Base-by-base conservation (phyloP, 2,329 filamentous ascomycete species). In the Diaporthe australafricana region DNA sequence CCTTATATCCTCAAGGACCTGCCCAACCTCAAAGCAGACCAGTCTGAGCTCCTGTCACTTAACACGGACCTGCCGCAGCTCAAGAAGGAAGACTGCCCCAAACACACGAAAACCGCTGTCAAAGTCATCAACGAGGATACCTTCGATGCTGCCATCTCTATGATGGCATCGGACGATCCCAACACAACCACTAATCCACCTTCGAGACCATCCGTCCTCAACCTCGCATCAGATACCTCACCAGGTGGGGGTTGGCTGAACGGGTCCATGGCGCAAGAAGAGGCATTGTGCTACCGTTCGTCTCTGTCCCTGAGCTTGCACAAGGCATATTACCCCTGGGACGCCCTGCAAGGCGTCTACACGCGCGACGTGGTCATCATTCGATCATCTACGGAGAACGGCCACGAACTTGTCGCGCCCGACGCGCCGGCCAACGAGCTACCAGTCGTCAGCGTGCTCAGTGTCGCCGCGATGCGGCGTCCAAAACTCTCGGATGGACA, bases 221-320 rank as follows among this genome's bases (percentile, higher is more conserved):
- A 93, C 76, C 89, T 93, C 82, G 91, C 91, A 20, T 92, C 89
- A 65, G 84, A 88, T 57, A 75, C 79, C 4, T 79, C 77, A 17
- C 85, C 88, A 0, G 92, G 91, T n/a, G 91, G 92, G 25, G 90
- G 90, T 22, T 93, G 90, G 86, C 78, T 86, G 5, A 85, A 84
- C 47, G 91, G 91, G 45, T 84, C 89, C 69, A 80, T 88, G 38
- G 91, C 91, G 0, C 92, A 94, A 79, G 91, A 94, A 81, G 92
- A 94, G 82, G 87, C 88, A 3, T 84, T 94, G 8, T 93, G 90
- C 81, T 91, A 90, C 77, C 87, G 91, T 53, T 89, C 86, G 56
- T 87, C 88, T 0, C 84, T 91, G 9, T 85, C 80, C 35, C 77
- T 84, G 38, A 86, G 86, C 25, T 81, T 90, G 0, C 80, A 84